Percentiles rank a stretch among this genome's conserved stretches.
phyloP scores from a whole-genome alignment of 1,139 yeast genomes.

The Suhomyces guaymorum region DNA sequence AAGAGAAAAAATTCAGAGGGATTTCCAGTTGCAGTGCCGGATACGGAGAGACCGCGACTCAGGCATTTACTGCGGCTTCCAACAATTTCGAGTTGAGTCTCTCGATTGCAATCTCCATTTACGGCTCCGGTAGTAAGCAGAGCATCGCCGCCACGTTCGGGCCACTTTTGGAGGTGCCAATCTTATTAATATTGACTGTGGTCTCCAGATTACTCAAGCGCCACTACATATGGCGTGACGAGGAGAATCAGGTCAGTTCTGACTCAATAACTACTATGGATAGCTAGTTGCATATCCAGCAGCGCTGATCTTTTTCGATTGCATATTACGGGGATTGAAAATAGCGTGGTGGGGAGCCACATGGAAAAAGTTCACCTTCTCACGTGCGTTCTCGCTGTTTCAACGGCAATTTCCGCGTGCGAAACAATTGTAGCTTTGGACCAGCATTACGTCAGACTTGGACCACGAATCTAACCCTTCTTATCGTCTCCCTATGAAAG shows the following conservation, averaged over 20 bases:
- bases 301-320: neutral
- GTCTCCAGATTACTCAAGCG: constrained; percentile 37
- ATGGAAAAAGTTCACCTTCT: neutral
- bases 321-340: too few species aligned
- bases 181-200: constrained; percentile 42
- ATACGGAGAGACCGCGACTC: constrained; percentile 48
- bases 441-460: too few species aligned
- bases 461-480: too few species aligned
- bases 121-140: constrained; percentile 54
- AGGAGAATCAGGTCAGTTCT: constrained; percentile 11
- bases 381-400: neutral
- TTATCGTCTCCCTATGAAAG: too few species aligned
- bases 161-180: constrained; percentile 36
- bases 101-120: constrained; percentile 55
- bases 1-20: constrained; percentile 15
- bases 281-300: neutral
- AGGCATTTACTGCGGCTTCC: constrained; percentile 59
- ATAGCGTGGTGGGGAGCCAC: neutral
- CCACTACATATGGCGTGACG: constrained; percentile 29
- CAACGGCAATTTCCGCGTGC: neutral
- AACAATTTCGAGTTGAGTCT: constrained; percentile 39
- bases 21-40: constrained; percentile 34
- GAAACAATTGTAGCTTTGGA: too few species aligned
- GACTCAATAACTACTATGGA: too few species aligned
- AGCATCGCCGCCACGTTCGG: constrained; percentile 64